phyloP scores from a whole-genome alignment of 2,329 filamentous ascomycete species.

The Penicillium sp. region DNA sequence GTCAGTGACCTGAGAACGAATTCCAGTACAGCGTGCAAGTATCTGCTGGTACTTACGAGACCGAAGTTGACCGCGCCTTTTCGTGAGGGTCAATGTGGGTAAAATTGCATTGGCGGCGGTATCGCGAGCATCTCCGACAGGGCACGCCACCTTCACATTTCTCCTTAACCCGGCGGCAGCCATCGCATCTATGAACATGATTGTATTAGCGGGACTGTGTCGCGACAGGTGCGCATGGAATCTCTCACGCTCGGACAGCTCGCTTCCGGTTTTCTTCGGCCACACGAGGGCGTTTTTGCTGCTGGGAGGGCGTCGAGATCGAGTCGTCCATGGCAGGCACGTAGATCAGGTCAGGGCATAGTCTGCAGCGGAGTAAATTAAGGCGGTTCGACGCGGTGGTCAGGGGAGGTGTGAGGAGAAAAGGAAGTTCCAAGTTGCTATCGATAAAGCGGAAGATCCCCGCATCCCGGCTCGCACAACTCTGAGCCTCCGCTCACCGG shows the following conservation, averaged over 20 bases:
- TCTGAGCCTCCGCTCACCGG: conserved; percentile 4
- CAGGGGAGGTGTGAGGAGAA: conserved; percentile 4
- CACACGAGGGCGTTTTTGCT: conserved; percentile 43
- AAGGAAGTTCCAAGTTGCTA: neutral
- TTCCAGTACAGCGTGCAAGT: neutral
- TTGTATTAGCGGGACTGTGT: conserved; percentile 13
- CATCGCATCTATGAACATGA: conserved; percentile 50
- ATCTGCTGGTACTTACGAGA: conserved; percentile 30
- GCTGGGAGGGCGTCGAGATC: conserved; percentile 28
- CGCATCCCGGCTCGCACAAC: neutral
- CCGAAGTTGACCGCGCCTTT: conserved; percentile 34
- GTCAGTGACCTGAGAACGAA: conserved; percentile 4
- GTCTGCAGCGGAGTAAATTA: conserved; percentile 15
- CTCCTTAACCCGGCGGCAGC: conserved; percentile 58
- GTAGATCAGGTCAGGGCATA: conserved; percentile 31
- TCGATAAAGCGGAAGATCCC: conserved; percentile 7
- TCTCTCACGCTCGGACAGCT: conserved; percentile 43
- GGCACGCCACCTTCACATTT: conserved; percentile 60
- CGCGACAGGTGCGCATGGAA: neutral
- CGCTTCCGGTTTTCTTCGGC: conserved; percentile 45
- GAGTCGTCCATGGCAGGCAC: conserved; percentile 34
- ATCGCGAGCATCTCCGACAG: conserved; percentile 55
- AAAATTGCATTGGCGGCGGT: conserved; percentile 55
- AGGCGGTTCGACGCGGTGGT: neutral
- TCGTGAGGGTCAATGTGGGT: conserved; percentile 40